Evolutionary conservation across 768 basidiomycete species (phyloP), one percentile per base, ranked within the genome.

Genomic region (Flagelloscypha sp.): DNA sequence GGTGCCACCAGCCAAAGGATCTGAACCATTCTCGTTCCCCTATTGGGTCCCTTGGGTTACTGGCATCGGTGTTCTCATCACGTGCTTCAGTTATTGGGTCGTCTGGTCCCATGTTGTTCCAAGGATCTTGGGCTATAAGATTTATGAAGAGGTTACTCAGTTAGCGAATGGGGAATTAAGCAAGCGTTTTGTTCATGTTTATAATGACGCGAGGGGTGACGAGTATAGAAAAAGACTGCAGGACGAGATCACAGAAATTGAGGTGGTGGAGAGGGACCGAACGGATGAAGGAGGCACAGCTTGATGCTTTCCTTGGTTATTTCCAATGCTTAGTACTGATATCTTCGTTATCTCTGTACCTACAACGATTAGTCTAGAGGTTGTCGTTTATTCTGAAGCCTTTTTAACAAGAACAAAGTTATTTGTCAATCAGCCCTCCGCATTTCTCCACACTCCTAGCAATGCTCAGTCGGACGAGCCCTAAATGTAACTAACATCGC

Each of bases 1-100:
- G 63, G 56, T 64, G 3, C 65, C 63, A 5, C 64, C 64, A 4
- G 41, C 34, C n/a, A 13, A n/a, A 10, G 34, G 23, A 12, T 15
- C 17, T 15, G 34, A 35, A 24, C 34, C 34, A 17, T 35, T 35
- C 23, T 35, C 34, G 13, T 35, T 35, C 34, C 34, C 34, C 1
- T 35, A 35, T 25, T 35, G 19, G 12, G 34, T 35, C 19, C 34
- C 34, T 15, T 35, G 34, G 34, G 34, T 35, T 5, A 24, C 24
- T 11, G 34, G 34, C 17, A 23, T 35, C 13, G 34, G 34, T 24
- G 34, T 35, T 12, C 34, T 35, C 8, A 21, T 19, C 13, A 24
- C 27, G 7, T 35, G 34, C 23, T 35, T 35, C 34, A 24, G 19
- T 8, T 35, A 35, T 19, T 35, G 34, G 34, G 8, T 25, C 20